A percentile compares a stretch with the other conserved stretches of the same genome.
phyloP scores from a whole-genome alignment of 139 green algal species.

The Micractinium conductrix region DNA sequence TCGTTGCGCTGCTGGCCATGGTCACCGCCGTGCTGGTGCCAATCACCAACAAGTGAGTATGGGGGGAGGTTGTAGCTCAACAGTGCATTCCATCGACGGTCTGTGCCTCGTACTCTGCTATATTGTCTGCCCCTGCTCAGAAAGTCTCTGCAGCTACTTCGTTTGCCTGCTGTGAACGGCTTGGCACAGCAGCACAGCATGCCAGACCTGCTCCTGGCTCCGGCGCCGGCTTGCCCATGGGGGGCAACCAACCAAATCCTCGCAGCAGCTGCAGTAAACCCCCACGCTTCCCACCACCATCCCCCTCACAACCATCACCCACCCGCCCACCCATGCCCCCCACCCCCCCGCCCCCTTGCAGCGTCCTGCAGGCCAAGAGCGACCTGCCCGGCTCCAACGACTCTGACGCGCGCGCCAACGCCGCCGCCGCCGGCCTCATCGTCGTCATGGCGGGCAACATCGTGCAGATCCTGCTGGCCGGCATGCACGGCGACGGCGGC shows the following conservation, averaged over 20 bases:
- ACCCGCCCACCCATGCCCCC: background rate
- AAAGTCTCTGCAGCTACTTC: background rate
- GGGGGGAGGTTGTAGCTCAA: background rate
- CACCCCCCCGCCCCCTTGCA: background rate
- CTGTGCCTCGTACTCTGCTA: no score
- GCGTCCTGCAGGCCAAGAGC: background rate
- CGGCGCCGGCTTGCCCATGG: no score
- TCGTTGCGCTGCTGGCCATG: background rate
- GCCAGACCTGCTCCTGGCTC: no score
- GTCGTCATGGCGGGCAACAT: background rate
- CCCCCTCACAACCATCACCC: no score
- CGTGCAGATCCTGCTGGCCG: background rate
- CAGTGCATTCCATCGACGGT: background rate
- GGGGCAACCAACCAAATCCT: background rate
- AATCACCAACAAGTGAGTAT: background rate
- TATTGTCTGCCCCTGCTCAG: background rate
- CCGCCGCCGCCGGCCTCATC: background rate
- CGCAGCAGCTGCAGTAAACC: background rate
- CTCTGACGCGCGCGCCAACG: background rate
- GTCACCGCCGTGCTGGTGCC: background rate
- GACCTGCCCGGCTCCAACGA: slow-evolving; percentile 9
- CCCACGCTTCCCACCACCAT: no score
- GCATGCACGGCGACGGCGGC: no score
- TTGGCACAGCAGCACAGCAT: no score
- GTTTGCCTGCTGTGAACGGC: background rate